These are phyloP conservation scores for Alternaria alternata DNA, from an alignment of 2,329 filamentous ascomycete genomes.

Conservation along the genomic window DNA sequence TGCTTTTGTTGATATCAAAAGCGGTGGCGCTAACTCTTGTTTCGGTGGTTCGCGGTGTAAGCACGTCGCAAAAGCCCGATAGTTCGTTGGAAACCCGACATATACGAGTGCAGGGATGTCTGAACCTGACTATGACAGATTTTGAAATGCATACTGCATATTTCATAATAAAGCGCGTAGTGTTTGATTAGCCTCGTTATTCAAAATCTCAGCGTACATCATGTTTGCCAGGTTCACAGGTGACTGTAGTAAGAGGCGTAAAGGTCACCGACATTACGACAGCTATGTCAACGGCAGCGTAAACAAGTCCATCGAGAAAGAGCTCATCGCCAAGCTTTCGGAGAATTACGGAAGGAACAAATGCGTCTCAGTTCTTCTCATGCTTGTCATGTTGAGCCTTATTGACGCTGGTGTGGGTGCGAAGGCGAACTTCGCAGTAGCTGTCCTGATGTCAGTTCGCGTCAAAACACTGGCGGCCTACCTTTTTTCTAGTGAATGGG, in stretches of 20 bases:
- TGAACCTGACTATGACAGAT: too few species aligned
- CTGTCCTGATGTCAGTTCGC: not conserved
- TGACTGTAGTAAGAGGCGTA: not conserved
- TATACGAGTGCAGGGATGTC: too few species aligned
- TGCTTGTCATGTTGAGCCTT: not conserved
- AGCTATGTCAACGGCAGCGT: not conserved
- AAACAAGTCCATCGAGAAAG: not conserved
- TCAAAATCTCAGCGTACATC: too few species aligned
- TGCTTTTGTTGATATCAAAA: too few species aligned
- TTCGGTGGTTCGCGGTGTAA: too few species aligned
- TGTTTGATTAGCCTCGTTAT: too few species aligned
- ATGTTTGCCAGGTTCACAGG: not conserved
- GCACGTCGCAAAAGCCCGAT: too few species aligned
- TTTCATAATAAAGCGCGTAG: too few species aligned
- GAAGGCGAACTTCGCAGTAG: not conserved
- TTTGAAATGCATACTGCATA: rapidly evolving
- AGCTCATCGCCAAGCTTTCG: not conserved
- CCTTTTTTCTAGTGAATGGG: too few species aligned
- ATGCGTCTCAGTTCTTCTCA: not conserved
- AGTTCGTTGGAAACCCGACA: too few species aligned
- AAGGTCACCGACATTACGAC: not conserved
- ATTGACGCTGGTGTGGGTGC: not conserved
- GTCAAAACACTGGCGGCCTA: not conserved
- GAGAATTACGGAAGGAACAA: not conserved
- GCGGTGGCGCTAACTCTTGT: too few species aligned